These are phyloP conservation scores for Podospora conica DNA, from an alignment of 495 filamentous ascomycete genomes.

Conservation along the genomic window DNA sequence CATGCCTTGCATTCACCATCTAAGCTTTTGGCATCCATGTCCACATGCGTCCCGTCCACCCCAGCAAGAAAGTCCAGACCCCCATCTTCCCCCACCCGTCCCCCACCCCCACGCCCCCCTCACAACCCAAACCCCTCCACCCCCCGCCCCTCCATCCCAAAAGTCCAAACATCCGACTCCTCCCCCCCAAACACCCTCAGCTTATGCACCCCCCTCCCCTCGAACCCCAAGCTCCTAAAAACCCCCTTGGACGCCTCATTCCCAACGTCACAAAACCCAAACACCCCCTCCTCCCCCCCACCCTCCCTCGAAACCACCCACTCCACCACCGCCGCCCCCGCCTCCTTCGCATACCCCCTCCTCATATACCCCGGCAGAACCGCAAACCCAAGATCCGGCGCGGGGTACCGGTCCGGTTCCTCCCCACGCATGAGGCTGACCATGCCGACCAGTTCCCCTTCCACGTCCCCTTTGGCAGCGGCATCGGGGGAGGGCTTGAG, in stretches of 20 bases:
- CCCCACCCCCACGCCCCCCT: neutral
- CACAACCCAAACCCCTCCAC: neutral
- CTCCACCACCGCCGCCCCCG: slow-evolving; percentile 25
- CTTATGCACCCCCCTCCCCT: slow-evolving; percentile 20
- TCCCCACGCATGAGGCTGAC: slow-evolving; percentile 29
- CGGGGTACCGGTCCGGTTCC: slow-evolving; percentile 18
- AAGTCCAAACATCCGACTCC: slow-evolving; percentile 25
- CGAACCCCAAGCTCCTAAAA: slow-evolving; percentile 32
- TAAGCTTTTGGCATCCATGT: neutral
- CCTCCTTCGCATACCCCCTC: slow-evolving; percentile 39
- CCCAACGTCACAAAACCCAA: slow-evolving; percentile 20
- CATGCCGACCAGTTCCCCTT: slow-evolving; percentile 20
- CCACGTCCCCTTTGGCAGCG: neutral
- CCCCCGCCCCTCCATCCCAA: neutral
- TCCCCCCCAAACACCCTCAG: slow-evolving; percentile 27
- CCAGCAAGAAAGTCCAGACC: too few relatives aligned
- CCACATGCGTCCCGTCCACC: neutral
- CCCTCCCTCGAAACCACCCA: slow-evolving; percentile 26
- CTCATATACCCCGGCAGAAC: slow-evolving; percentile 28
- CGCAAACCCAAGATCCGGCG: slow-evolving; percentile 34
- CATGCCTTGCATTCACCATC: neutral
- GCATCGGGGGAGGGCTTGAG: neutral
- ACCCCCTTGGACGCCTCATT: slow-evolving; percentile 27
- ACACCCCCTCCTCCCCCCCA: slow-evolving; percentile 18
- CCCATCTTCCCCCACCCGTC: neutral